A percentile compares a stretch with the other conserved stretches of the same genome.
Evolutionary conservation across 306 rosid genomes (phyloP).

Genomic region (Citrullus mucosospermus): DNA sequence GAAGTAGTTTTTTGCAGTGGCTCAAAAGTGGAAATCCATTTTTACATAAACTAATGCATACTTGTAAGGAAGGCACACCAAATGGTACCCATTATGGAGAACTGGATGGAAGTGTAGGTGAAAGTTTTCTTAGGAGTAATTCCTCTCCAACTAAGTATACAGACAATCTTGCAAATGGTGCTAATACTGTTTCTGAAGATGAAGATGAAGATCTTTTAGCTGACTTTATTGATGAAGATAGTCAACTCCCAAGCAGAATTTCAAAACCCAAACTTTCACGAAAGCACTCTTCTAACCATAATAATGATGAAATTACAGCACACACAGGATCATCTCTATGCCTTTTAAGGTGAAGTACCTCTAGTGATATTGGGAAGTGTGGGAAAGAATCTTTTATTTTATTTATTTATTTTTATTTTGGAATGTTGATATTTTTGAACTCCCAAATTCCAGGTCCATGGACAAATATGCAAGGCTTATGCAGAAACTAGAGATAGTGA

Average conservation of each 20-base stretch:
- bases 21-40: conserved; percentile 76
- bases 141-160: conserved; percentile 36
- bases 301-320: conserved; percentile 46
- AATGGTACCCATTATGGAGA: conserved; percentile 49
- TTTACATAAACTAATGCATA: conserved; percentile 33
- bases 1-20: conserved; percentile 71
- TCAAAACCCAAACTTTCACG: conserved; percentile 38
- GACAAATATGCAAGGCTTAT: conserved; percentile 97
- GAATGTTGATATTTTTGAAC: conserved; percentile 9
- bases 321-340: conserved; percentile 93
- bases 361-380: conserved; percentile 5
- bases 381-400: background rate
- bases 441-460: conserved; percentile 62
- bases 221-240: conserved; percentile 98
- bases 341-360: conserved; percentile 62
- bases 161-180: conserved; percentile 38
- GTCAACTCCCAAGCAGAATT: conserved; percentile 94
- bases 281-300: conserved; percentile 32
- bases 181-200: conserved; percentile 55
- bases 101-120: conserved; percentile 39
- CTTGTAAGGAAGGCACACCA: conserved; percentile 40
- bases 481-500: conserved; percentile 79
- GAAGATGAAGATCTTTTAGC: conserved; percentile 98
- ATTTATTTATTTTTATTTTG: background rate
- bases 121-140: conserved; percentile 32